Conservation (phyloP, 2,329 filamentous ascomycete genomes). For the Diaporthe aspalathi region DNA sequence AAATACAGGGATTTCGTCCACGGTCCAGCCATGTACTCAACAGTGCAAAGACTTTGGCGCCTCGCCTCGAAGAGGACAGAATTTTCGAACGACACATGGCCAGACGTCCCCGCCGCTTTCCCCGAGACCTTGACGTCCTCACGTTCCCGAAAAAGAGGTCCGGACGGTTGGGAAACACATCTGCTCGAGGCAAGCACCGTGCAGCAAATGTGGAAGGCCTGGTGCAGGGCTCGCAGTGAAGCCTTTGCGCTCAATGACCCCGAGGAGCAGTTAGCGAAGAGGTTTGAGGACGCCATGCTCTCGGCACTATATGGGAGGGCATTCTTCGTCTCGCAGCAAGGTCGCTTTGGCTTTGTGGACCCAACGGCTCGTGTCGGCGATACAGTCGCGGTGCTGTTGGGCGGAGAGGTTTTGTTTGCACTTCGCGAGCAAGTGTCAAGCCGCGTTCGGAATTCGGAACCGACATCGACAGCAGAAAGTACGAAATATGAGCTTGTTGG, state of each 20-base stretch:
- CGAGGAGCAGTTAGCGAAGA: background rate
- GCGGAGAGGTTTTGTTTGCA: background rate
- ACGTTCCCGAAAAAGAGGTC: background rate
- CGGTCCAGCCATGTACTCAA: background rate
- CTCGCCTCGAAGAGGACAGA: background rate
- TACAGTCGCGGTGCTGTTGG: background rate
- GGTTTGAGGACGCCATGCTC: slow-evolving; percentile 9
- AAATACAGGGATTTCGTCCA: slow-evolving; percentile 1
- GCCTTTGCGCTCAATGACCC: background rate
- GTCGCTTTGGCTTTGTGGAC: slow-evolving; percentile 4
- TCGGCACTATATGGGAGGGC: background rate
- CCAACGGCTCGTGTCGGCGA: slow-evolving; percentile 2
- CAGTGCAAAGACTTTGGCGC: background rate
- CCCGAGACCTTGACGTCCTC: background rate
- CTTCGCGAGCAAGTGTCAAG: background rate
- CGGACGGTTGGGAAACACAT: background rate
- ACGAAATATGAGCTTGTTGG: background rate
- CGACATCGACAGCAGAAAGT: background rate
- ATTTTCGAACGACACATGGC: background rate
- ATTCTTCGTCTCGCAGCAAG: slow-evolving; percentile 11
- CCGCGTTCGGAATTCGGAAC: background rate
- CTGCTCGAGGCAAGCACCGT: background rate
- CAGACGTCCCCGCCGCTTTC: background rate
- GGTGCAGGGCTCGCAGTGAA: background rate
- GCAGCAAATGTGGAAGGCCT: slow-evolving; percentile 4